These are phyloP conservation scores for Carex kokanica DNA, from an alignment of 176 grass and related monocot genomes.

Conservation along the genomic window DNA sequence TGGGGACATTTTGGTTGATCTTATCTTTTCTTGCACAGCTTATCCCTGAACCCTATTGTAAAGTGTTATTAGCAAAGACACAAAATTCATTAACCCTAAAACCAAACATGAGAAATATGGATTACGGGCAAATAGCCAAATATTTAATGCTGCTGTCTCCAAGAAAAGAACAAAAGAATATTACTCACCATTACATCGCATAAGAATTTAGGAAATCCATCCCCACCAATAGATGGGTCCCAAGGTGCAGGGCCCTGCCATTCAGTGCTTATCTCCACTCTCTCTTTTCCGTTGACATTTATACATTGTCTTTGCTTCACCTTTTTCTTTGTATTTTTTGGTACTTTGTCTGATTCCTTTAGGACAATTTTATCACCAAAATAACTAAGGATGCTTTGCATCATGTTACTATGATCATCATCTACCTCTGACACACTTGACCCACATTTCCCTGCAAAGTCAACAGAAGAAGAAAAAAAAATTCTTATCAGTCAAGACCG, in stretches of 20 bases:
- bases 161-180: not conserved
- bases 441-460: not conserved
- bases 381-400: constrained; percentile 31
- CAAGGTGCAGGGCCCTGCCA: constrained; percentile 78
- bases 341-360: constrained; percentile 62
- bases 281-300: constrained; percentile 43
- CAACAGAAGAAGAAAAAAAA: not conserved
- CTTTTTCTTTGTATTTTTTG: constrained; percentile 53
- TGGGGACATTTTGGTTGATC: not conserved
- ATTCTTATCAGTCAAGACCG: not conserved
- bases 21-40: not conserved
- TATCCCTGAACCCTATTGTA: not conserved
- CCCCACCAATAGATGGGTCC: constrained; percentile 73
- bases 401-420: constrained; percentile 4
- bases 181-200: constrained; percentile 92
- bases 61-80: not conserved
- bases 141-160: not conserved
- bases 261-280: constrained; percentile 44
- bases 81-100: not conserved
- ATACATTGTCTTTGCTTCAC: constrained; percentile 35
- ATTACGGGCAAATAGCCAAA: not conserved
- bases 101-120: not conserved
- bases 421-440: not conserved
- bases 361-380: constrained; percentile 60
- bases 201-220: constrained; percentile 75